A percentile compares a stretch with the other conserved stretches of the same genome.
These are phyloP conservation scores for Waltiozyma sp. DNA, from an alignment of 1,139 yeast species.

Conservation along the genomic window DNA sequence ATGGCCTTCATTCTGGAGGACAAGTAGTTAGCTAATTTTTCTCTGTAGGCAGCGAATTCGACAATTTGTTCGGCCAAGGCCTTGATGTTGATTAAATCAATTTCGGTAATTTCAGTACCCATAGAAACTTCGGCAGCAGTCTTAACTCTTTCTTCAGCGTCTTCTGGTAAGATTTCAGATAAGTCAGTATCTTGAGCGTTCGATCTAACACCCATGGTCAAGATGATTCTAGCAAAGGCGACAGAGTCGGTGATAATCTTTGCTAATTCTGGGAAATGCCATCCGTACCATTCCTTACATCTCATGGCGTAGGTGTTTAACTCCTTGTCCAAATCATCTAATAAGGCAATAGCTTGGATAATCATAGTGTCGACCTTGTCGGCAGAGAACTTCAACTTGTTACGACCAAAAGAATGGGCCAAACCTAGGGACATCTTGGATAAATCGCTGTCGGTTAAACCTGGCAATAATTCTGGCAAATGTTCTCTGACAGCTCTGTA, in stretches of 20 bases:
- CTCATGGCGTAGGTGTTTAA: conserved; percentile 97
- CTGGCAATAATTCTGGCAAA: conserved; percentile 89
- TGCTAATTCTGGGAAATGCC: conserved; percentile 99
- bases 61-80: conserved; percentile 92
- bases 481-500: conserved; percentile 93
- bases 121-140: conserved; percentile 95
- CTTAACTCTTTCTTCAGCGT: conserved; percentile 70
- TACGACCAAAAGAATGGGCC: conserved; percentile 96
- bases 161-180: conserved; percentile 88
- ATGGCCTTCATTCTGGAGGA: conserved; percentile 94
- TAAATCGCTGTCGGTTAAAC: conserved; percentile 73
- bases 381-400: conserved; percentile 92
- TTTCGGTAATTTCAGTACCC: conserved; percentile 95
- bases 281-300: conserved; percentile 98
- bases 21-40: conserved; percentile 79
- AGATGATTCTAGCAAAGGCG: conserved; percentile 85
- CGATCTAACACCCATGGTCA: conserved; percentile 90
- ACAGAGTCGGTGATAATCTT: conserved; percentile 93
- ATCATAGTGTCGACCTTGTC: conserved; percentile 98
- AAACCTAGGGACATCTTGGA: conserved; percentile 94
- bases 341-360: conserved; percentile 94
- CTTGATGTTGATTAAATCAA: conserved; percentile 75
- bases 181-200: conserved; percentile 85
- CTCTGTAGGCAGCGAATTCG: conserved; percentile 90
- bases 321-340: conserved; percentile 96